These are phyloP conservation scores for Noccaea caerulescens DNA, from an alignment of 345 rosid genomes.

Conservation along the genomic window DNA sequence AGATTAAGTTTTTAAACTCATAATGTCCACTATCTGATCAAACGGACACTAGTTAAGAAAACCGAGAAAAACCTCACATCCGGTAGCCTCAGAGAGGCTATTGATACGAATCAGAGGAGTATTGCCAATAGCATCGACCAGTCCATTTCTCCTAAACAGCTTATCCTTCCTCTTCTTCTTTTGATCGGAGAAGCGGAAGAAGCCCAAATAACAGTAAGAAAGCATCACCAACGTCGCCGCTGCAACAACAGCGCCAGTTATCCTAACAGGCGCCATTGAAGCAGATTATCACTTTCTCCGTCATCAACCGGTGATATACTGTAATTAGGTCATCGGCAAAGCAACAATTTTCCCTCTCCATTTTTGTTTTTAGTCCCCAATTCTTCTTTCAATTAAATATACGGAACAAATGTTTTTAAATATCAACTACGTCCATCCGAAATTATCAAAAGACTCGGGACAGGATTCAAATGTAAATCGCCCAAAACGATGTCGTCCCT, in stretches of 20 bases:
- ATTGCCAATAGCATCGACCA: slow-evolving; percentile 74
- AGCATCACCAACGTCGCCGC: slow-evolving; percentile 51
- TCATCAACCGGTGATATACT: slow-evolving; percentile 23
- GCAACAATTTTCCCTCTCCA: background rate
- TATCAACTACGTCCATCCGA: background rate
- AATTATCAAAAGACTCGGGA: background rate
- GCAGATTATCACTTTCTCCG: slow-evolving; percentile 35
- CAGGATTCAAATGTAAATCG: background rate
- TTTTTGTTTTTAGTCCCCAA: background rate
- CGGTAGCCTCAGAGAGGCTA: slow-evolving; percentile 93
- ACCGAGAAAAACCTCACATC: slow-evolving; percentile 70
- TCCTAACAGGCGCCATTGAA: slow-evolving; percentile 59
- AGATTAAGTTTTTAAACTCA: background rate
- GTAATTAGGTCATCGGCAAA: slow-evolving; percentile 26
- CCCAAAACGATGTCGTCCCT: slow-evolving; percentile 46
- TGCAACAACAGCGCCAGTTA: slow-evolving; percentile 50
- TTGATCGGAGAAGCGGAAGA: slow-evolving; percentile 39
- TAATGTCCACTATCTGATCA: background rate
- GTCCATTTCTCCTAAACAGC: slow-evolving; percentile 51
- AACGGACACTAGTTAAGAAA: slow-evolving; percentile 1
- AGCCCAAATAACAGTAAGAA: slow-evolving; percentile 51
- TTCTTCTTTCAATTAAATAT: background rate
- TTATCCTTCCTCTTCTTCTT: slow-evolving; percentile 51
- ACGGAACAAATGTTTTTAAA: background rate
- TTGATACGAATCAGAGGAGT: slow-evolving; percentile 89